Conservation (phyloP, 257 asterid genomes). For the Coffea canephora region DNA sequence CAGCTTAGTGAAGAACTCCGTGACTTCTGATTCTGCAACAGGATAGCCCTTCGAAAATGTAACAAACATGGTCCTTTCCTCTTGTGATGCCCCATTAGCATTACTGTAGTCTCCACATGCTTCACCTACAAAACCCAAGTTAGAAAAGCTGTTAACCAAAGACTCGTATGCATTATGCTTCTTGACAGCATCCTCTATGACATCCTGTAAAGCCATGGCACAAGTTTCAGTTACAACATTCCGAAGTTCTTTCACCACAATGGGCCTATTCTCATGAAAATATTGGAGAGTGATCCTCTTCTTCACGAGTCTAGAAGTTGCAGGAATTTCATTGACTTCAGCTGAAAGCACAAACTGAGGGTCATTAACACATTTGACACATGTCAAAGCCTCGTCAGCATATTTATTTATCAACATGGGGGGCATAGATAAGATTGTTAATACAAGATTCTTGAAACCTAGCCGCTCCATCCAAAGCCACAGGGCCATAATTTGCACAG, state of each 20-base stretch:
- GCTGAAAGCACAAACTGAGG: conserved; percentile 3
- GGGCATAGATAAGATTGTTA: conserved; percentile 34
- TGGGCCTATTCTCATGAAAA: conserved; percentile 28
- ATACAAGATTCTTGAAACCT: conserved; percentile 26
- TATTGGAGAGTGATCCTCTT: conserved; percentile 29
- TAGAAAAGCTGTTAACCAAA: neutral
- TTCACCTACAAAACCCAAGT: conserved; percentile 10
- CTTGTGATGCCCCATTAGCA: conserved; percentile 3
- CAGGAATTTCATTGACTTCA: conserved; percentile 32
- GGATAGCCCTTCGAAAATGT: conserved; percentile 75
- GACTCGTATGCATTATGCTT: conserved; percentile 17
- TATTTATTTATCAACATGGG: conserved; percentile 28
- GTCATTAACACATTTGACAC: conserved; percentile 38
- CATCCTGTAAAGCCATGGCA: conserved; percentile 40
- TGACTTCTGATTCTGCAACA: conserved; percentile 45
- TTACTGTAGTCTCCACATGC: neutral
- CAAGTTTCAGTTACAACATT: conserved; percentile 28
- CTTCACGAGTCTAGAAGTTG: conserved; percentile 35
- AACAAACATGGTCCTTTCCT: conserved; percentile 51
- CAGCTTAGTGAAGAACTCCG: conserved; percentile 32
- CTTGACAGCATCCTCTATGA: conserved; percentile 32
- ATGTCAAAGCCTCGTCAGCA: conserved; percentile 56
- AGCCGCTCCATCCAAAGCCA: conserved; percentile 60
- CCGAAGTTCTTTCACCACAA: conserved; percentile 18
- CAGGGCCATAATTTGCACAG: conserved; percentile 48